Evolutionary conservation across 352 stramenopile species (phyloP), one percentile per base, ranked within the genome.

Genomic region (Thalassiosira delicatula): DNA sequence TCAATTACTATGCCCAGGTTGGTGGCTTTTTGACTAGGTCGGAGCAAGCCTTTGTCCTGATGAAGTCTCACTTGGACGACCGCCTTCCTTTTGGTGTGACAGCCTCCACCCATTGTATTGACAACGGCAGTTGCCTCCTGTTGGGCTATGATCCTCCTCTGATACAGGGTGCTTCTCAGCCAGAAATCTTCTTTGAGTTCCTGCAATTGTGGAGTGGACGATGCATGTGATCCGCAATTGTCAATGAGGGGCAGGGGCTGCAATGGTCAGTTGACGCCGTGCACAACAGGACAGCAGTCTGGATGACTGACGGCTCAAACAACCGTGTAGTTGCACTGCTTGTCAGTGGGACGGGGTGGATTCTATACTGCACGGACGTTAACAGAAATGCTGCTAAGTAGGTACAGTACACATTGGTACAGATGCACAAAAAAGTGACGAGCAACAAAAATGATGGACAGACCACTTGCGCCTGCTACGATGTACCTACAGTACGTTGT

Each of bases 291-390:
- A 69, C 68, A 11, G 54, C 21, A 1, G 53, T 68, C 1, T 60
- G 27, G 68, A 54, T 76, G 5, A 68, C 68, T 17, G 53, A 76
- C 30, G 68, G 68, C 30, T 69, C 68, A 1, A 69, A 76, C 25
- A 76, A 60, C 17, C 7, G 46, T 0, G 32, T 37, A 21, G 7
- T 69, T 2, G 33, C 53, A 17, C 53, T 33, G 1, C 9, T 33
- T 35, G 25, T 69, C 40, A 59, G 51, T 35, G 68, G 68, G 12
- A 54, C 68, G 0, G 68, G 68, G 5, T 76, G 68, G 68, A 29
- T 76, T 2, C 8, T 69, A 14, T 69, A 59, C 42, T 69, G 68
- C 42, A 37, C 35, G 9, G 23, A 11, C 2, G 44, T 12, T 14
- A 25, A 33, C 0, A 1, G 25, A 1, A n/a, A n/a, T n/a, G n/a